These are phyloP conservation scores for Neocatenulostroma microsporum DNA, from an alignment of 2,329 filamentous ascomycete species.

Conservation along the genomic window DNA sequence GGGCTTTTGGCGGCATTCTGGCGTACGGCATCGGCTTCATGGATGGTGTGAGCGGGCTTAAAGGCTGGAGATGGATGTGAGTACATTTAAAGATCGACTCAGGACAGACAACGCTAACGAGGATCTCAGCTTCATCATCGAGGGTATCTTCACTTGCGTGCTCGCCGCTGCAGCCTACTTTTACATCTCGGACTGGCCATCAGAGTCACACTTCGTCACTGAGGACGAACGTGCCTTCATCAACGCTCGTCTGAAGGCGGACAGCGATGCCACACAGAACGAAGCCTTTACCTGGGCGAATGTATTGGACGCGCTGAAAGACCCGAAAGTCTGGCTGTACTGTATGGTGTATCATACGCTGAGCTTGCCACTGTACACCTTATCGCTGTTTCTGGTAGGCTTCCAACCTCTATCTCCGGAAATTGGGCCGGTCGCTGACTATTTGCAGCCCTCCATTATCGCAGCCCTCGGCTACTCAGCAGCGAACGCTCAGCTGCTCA, in stretches of 20 bases:
- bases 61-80: slow-evolving; percentile 52
- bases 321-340: slow-evolving; percentile 67
- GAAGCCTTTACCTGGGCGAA: slow-evolving; percentile 63
- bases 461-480: slow-evolving; percentile 17
- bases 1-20: slow-evolving; percentile 31
- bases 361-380: slow-evolving; percentile 49
- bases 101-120: not conserved
- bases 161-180: slow-evolving; percentile 49
- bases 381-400: slow-evolving; percentile 41
- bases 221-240: slow-evolving; percentile 54
- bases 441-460: slow-evolving; percentile 50
- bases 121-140: slow-evolving; percentile 52
- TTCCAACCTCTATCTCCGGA: too few relatives aligned
- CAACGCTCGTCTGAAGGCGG: slow-evolving; percentile 54
- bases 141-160: slow-evolving; percentile 39
- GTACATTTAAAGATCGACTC: too few relatives aligned
- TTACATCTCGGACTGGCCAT: slow-evolving; percentile 46
- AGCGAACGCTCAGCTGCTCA: slow-evolving; percentile 20
- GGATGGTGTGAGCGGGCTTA: slow-evolving; percentile 48
- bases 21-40: slow-evolving; percentile 48
- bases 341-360: slow-evolving; percentile 65
- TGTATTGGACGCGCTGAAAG: slow-evolving; percentile 55
- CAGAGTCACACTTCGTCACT: slow-evolving; percentile 47
- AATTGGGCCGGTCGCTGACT: too few relatives aligned
- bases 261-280: slow-evolving; percentile 61